Percentiles rank a stretch among this genome's conserved stretches.
Conservation (phyloP, 352 stramenopile genomes). For the Detonula confervacea region DNA sequence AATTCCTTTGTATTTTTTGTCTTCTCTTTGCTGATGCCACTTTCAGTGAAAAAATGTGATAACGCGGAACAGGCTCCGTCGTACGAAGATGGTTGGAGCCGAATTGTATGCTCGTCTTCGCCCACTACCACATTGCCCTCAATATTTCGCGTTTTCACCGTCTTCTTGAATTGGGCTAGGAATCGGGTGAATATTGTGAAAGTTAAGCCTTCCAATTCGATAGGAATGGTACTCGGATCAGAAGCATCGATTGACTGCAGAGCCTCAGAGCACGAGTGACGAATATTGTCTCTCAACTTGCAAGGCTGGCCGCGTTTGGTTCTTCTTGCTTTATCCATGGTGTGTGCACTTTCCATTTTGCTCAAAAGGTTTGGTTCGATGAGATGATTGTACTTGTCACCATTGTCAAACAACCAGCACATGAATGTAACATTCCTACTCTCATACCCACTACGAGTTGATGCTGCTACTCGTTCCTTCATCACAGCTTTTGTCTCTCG, state of each 20-base stretch:
- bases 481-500: background rate
- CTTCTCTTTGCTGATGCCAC: slow-evolving; percentile 6
- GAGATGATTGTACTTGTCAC: background rate
- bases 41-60: slow-evolving; percentile 22
- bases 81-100: slow-evolving; percentile 2
- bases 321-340: background rate
- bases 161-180: slow-evolving; percentile 24
- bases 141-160: background rate
- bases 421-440: background rate
- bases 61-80: slow-evolving; percentile 9
- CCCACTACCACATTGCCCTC: background rate
- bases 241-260: background rate
- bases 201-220: background rate
- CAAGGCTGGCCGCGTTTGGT: background rate
- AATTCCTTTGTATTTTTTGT: slow-evolving; percentile 10
- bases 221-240: background rate
- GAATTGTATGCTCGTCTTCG: background rate
- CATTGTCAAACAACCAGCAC: background rate
- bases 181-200: slow-evolving; percentile 14
- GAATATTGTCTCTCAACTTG: background rate
- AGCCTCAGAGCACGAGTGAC: background rate
- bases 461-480: background rate
- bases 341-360: background rate
- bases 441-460: background rate
- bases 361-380: background rate